Evolutionary conservation across 768 basidiomycete genomes (phyloP).

Genomic region (Hygrocybe punicea): DNA sequence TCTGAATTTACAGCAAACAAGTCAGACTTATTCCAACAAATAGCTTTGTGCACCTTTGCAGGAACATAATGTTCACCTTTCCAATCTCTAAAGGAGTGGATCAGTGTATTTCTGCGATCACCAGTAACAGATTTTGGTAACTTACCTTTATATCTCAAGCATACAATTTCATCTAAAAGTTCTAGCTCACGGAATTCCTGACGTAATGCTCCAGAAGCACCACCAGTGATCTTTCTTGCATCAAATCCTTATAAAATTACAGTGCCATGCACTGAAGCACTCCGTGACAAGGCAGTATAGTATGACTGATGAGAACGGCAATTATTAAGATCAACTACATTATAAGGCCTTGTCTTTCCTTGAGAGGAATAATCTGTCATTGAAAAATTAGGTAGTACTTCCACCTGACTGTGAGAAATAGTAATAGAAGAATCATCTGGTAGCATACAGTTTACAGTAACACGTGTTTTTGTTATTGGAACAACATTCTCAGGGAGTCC

Average conservation of each 20-base stretch:
- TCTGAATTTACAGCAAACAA: constrained; percentile 7
- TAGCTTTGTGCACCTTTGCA: constrained; percentile 10
- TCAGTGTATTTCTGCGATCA: constrained; percentile 18
- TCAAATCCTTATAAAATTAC: constrained; percentile 30
- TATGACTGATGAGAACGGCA: constrained; percentile 24
- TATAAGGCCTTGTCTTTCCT: constrained; percentile 27
- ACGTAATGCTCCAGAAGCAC: constrained; percentile 24
- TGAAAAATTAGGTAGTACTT: constrained; percentile 4
- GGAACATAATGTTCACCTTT: constrained; percentile 25
- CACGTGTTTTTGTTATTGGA: constrained; percentile 17
- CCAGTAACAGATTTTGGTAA: constrained; percentile 17
- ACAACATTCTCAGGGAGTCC: constrained; percentile 16
- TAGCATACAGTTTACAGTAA: constrained; percentile 11
- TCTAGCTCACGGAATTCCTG: constrained; percentile 37
- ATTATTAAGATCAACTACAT: constrained; percentile 27
- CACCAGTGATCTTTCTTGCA: constrained; percentile 4
- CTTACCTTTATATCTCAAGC: constrained; percentile 17
- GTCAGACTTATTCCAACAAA: constrained; percentile 18
- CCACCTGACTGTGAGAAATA: too few relatives aligned
- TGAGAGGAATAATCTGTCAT: constrained; percentile 38
- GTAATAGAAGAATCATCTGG: constrained; percentile 17
- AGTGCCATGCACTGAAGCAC: constrained; percentile 20
- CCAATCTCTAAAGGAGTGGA: constrained; percentile 15
- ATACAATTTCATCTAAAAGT: constrained; percentile 35
- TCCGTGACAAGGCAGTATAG: constrained; percentile 32